Percentiles rank a stretch among this genome's conserved stretches.
Evolutionary conservation across 2,329 filamentous ascomycete species (phyloP).

Genomic region (Cytospora paraplurivora): DNA sequence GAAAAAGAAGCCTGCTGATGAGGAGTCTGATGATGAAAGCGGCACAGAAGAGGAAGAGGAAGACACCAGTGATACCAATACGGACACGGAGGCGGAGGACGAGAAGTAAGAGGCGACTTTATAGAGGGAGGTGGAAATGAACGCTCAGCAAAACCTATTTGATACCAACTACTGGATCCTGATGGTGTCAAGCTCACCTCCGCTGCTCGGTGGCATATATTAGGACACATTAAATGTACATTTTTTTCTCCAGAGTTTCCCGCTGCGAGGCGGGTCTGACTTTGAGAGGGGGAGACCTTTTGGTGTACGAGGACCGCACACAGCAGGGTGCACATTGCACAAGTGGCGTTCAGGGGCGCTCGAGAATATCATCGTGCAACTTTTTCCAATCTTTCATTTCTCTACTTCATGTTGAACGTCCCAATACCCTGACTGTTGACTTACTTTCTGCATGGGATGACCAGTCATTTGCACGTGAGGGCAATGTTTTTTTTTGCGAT

Average conservation of each 20-base stretch:
- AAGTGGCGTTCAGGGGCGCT: too few species aligned
- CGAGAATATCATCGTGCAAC: too few species aligned
- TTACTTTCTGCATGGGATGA: too few species aligned
- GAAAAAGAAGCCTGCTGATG: conserved; percentile 52
- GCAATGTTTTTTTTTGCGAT: too few species aligned
- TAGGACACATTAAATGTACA: neutral
- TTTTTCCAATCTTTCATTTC: too few species aligned
- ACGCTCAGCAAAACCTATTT: neutral
- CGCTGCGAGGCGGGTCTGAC: too few species aligned
- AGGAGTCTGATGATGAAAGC: conserved; percentile 77
- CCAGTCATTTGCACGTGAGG: too few species aligned
- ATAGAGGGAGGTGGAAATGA: neutral
- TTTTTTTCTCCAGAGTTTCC: neutral
- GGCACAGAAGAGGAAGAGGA: conserved; percentile 74
- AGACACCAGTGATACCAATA: conserved; percentile 69
- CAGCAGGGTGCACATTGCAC: neutral
- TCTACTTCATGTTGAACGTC: too few species aligned
- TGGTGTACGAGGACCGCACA: too few species aligned
- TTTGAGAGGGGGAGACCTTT: too few species aligned
- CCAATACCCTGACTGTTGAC: too few species aligned
- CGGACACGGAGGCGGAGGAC: conserved; percentile 66
- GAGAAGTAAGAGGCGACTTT: conserved; percentile 34
- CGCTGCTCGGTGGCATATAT: neutral
- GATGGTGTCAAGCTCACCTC: neutral
- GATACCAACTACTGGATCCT: neutral